A percentile compares a stretch with the other conserved stretches of the same genome.
Evolutionary conservation across 75 land plant species (phyloP).

Genomic region (Pinus tabuliformis): DNA sequence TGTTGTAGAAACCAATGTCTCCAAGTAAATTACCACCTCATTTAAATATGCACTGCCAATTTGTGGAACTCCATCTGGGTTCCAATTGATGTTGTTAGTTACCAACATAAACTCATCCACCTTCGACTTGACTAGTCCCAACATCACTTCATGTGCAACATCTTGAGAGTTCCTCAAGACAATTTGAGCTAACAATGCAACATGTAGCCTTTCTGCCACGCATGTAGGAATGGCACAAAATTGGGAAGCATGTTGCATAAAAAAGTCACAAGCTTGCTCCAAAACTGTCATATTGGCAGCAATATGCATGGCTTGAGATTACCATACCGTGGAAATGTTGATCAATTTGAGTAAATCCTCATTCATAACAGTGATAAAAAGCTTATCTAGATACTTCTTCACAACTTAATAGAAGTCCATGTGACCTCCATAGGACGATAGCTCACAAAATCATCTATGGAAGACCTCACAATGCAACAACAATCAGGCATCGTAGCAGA

Average conservation of each 20-base stretch:
- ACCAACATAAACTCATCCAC: constrained; percentile 80
- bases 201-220: constrained; percentile 62
- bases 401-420: constrained; percentile 87
- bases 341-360: constrained; percentile 45
- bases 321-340: constrained; percentile 39
- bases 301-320: constrained; percentile 94
- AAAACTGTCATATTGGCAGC: constrained; percentile 95
- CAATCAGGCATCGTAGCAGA: constrained; percentile 94
- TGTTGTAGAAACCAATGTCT: constrained; percentile 84
- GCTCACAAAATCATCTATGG: constrained; percentile 93
- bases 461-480: constrained; percentile 84
- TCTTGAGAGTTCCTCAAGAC: constrained; percentile 56
- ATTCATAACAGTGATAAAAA: constrained; percentile 43
- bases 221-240: constrained; percentile 83
- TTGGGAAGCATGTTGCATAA: constrained; percentile 85
- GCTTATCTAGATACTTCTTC: constrained; percentile 88
- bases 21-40: constrained; percentile 89
- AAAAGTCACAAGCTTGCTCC: constrained; percentile 93
- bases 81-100: constrained; percentile 81
- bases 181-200: constrained; percentile 30
- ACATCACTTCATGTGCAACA: constrained; percentile 45
- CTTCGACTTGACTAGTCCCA: constrained; percentile 52
- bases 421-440: constrained; percentile 89
- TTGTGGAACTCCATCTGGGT: constrained; percentile 68
- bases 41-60: constrained; percentile 87